phyloP scores from a whole-genome alignment of 2,329 filamentous ascomycete species.

The Chaetomium sp. region DNA sequence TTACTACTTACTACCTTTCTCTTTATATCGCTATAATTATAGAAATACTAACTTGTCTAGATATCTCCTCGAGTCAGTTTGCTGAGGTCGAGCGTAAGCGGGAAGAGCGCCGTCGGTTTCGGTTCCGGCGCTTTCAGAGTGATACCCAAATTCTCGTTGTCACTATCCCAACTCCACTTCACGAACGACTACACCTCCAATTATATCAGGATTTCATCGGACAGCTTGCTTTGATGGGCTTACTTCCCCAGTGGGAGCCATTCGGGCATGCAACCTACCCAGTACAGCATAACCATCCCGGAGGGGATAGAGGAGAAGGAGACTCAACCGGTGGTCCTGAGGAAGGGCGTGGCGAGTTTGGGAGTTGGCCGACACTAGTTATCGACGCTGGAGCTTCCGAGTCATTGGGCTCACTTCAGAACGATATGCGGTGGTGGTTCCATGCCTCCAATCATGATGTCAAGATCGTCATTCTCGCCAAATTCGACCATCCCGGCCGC shows the following conservation, averaged over 20 bases:
- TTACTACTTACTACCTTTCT: neutral
- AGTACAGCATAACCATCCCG: slow-evolving; percentile 1
- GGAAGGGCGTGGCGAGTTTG: slow-evolving; percentile 12
- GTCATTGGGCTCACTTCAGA: slow-evolving; percentile 17
- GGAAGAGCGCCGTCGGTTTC: slow-evolving; percentile 12
- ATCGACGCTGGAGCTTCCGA: slow-evolving; percentile 23
- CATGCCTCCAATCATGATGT: slow-evolving; percentile 28
- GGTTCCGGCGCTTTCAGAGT: slow-evolving; percentile 20
- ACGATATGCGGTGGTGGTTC: slow-evolving; percentile 30
- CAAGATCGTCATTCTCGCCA: slow-evolving; percentile 30
- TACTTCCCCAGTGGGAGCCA: too few relatives aligned
- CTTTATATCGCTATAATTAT: too few relatives aligned
- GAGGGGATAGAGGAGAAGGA: slow-evolving; percentile 8
- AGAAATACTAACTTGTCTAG: slow-evolving; percentile 9
- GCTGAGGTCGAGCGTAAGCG: slow-evolving; percentile 14
- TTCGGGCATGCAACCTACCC: neutral
- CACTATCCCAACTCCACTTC: slow-evolving; percentile 1
- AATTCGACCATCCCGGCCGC: slow-evolving; percentile 16
- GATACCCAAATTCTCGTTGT: slow-evolving; percentile 7
- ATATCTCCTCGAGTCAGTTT: slow-evolving; percentile 15
- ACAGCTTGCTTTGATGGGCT: too few relatives aligned
- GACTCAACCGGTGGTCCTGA: slow-evolving; percentile 22
- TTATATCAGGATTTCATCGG: too few relatives aligned
- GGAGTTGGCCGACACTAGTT: slow-evolving; percentile 30
- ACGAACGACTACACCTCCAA: too few relatives aligned